phyloP scores from a whole-genome alignment of 139 green algal species.

The Chlamydomonas applanata region DNA sequence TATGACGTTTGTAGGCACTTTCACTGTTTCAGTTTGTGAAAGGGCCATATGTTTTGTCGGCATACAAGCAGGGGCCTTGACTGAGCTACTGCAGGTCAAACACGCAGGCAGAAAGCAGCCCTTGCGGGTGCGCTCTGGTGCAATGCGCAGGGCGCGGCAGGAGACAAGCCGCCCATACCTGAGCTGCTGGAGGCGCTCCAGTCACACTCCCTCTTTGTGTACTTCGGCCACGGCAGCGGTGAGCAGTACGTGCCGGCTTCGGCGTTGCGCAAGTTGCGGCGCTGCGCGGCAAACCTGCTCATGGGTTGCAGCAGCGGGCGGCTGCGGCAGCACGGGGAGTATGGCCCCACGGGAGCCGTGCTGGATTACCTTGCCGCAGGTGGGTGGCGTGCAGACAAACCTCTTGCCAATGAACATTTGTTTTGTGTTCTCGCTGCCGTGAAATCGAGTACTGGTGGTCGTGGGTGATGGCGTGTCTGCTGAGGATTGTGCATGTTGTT shows the following conservation, averaged over 20 bases:
- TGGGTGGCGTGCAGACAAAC: slow-evolving; percentile 8
- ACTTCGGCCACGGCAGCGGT: slow-evolving; percentile 88
- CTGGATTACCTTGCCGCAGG: slow-evolving; percentile 78
- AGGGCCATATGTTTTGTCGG: too few relatives aligned
- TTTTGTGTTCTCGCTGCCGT: too few relatives aligned
- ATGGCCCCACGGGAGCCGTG: slow-evolving; percentile 65
- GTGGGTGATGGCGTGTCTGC: too few relatives aligned
- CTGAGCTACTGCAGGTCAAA: not conserved
- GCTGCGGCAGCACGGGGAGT: slow-evolving; percentile 51
- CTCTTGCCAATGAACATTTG: too few relatives aligned
- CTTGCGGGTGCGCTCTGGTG: too few relatives aligned
- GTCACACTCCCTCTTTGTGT: slow-evolving; percentile 77
- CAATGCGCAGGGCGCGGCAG: slow-evolving; percentile 54
- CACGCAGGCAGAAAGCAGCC: too few relatives aligned
- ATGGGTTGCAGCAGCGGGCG: slow-evolving; percentile 92
- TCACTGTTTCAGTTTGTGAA: too few relatives aligned
- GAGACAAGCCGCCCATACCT: slow-evolving; percentile 27
- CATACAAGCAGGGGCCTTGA: not conserved
- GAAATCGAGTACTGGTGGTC: too few relatives aligned
- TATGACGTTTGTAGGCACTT: not conserved
- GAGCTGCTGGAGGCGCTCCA: slow-evolving; percentile 57
- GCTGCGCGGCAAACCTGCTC: slow-evolving; percentile 70
- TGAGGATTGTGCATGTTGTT: too few relatives aligned
- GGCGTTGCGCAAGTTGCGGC: slow-evolving; percentile 55
- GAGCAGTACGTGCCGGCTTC: slow-evolving; percentile 73